phyloP scores from a whole-genome alignment of 2,329 filamentous ascomycete species.

The Lachnellula hyalina region DNA sequence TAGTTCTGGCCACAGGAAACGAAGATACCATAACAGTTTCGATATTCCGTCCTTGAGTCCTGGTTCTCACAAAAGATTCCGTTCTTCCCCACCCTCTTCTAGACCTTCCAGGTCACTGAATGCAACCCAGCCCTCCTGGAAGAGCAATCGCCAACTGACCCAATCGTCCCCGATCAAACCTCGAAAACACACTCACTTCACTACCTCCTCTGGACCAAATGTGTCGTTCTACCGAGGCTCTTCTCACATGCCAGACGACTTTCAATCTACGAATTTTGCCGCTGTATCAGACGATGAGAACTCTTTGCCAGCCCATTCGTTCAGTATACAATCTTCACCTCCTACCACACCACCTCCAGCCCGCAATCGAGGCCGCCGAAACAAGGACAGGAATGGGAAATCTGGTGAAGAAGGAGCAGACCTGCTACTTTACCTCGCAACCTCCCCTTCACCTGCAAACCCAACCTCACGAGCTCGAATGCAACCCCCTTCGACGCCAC shows the following conservation, averaged over 20 bases:
- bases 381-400: slow-evolving; percentile 50
- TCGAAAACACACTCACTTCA: slow-evolving; percentile 69
- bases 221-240: slow-evolving; percentile 68
- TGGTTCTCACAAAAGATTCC: slow-evolving; percentile 60
- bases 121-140: slow-evolving; percentile 61
- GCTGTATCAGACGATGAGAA: slow-evolving; percentile 72
- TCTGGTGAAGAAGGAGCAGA: slow-evolving; percentile 75
- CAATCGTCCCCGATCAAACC: slow-evolving; percentile 84
- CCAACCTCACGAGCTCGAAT: slow-evolving; percentile 48
- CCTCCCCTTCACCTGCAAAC: slow-evolving; percentile 81
- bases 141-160: slow-evolving; percentile 67
- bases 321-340: slow-evolving; percentile 72
- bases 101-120: slow-evolving; percentile 49
- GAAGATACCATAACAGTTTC: slow-evolving; percentile 56
- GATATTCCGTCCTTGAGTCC: slow-evolving; percentile 48
- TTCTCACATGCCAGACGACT: slow-evolving; percentile 55
- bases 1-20: slow-evolving; percentile 60
- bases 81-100: slow-evolving; percentile 51
- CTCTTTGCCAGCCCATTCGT: slow-evolving; percentile 71
- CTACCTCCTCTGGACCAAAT: slow-evolving; percentile 63
- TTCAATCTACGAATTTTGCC: slow-evolving; percentile 55
- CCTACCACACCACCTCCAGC: slow-evolving; percentile 74
- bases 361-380: slow-evolving; percentile 48
- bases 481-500: slow-evolving; percentile 71
- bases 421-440: slow-evolving; percentile 76